A percentile compares a stretch with the other conserved stretches of the same genome.
Conservation (phyloP, 768 basidiomycete genomes). For the Hypholoma sublateritium region DNA sequence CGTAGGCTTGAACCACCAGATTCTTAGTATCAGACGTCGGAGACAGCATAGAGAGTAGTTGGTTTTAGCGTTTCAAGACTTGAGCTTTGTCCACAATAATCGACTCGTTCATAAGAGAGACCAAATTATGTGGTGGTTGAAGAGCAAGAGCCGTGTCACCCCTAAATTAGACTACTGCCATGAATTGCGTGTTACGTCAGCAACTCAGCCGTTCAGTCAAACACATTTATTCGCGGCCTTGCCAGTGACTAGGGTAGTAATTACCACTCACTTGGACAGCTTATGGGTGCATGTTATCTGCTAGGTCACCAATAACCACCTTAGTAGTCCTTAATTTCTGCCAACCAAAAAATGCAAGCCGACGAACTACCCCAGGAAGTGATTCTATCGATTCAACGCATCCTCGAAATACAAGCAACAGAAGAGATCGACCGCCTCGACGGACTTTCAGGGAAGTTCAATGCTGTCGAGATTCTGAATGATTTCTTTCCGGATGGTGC, state of each 20-base stretch:
- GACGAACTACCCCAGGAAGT: conserved; percentile 68
- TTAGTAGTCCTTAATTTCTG: not conserved
- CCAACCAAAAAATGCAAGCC: conserved; percentile 27
- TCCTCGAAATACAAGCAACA: conserved; percentile 53
- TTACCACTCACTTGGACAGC: no score
- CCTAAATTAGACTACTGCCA: not conserved
- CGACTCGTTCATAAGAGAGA: no score
- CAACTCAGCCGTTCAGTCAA: not conserved
- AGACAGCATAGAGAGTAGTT: conserved; percentile 12
- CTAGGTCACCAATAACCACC: not conserved
- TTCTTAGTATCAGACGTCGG: conserved; percentile 44
- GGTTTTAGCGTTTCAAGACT: not conserved
- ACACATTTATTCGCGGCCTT: not conserved
- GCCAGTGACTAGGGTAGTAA: no score
- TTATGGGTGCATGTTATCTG: not conserved
- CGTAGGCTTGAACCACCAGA: conserved; percentile 62
- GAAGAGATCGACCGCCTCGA: conserved; percentile 57
- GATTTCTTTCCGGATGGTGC: conserved; percentile 79
- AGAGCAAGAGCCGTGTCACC: not conserved
- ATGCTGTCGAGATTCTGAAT: conserved; percentile 58
- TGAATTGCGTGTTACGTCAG: conserved; percentile 2
- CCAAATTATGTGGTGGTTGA: not conserved
- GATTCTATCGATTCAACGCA: conserved; percentile 67
- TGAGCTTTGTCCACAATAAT: no score
- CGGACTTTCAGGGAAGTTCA: conserved; percentile 56